Percentiles rank a stretch among this genome's conserved stretches.
Conservation (phyloP, 2,329 filamentous ascomycete genomes). For the Canariomyces notabilis region DNA sequence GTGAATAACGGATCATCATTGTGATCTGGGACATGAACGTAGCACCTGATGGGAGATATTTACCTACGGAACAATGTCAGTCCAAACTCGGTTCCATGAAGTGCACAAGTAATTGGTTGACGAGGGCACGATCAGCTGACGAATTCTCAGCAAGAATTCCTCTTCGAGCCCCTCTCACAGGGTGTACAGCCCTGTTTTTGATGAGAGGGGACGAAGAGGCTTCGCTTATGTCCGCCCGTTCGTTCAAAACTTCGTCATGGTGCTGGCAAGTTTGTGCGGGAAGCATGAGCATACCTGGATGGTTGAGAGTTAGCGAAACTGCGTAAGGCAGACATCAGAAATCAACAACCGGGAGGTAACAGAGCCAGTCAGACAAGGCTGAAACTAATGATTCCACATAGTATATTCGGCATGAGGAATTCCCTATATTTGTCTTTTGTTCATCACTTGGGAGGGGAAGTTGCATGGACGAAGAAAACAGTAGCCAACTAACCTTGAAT, state of each 20-base stretch:
- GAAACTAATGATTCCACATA: constrained; percentile 61
- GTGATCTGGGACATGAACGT: constrained; percentile 23
- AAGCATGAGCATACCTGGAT: constrained; percentile 40
- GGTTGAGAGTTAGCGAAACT: constrained; percentile 34
- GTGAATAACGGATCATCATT: constrained; percentile 56
- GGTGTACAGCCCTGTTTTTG: constrained; percentile 58
- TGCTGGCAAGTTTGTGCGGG: constrained; percentile 25
- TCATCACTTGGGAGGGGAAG: constrained; percentile 48
- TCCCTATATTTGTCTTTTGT: constrained; percentile 54
- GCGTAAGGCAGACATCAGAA: constrained; percentile 16
- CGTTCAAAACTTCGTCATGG: constrained; percentile 62
- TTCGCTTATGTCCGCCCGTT: constrained; percentile 66
- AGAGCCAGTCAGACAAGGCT: constrained; percentile 59
- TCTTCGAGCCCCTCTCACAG: constrained; percentile 45
- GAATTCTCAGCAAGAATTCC: constrained; percentile 61
- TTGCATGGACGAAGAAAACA: constrained; percentile 11
- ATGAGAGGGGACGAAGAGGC: constrained; percentile 39
- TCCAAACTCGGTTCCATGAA: constrained; percentile 19
- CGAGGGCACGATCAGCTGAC: constrained; percentile 51
- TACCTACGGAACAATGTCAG: constrained; percentile 30
- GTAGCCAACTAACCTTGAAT: constrained; percentile 42
- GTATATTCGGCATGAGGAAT: constrained; percentile 65
- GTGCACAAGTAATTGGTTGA: constrained; percentile 27
- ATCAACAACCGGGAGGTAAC: constrained; percentile 23
- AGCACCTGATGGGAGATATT: constrained; percentile 7